Percentiles rank a stretch among this genome's conserved stretches.
Evolutionary conservation across 1,139 yeast genomes (phyloP).

Genomic region (Scheffersomyces cryptocercus): DNA sequence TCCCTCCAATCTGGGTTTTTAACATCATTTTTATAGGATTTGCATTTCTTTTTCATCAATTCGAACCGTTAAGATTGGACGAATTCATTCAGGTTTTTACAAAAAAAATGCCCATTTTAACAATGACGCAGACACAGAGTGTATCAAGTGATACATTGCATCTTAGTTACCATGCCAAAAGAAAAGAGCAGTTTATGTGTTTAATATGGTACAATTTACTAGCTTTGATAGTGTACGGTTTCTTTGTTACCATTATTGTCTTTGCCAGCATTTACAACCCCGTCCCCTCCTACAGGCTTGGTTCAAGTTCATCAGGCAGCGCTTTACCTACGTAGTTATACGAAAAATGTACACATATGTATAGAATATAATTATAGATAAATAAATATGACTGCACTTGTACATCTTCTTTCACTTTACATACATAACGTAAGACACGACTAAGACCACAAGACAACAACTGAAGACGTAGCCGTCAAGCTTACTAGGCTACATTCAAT

Average conservation of each 20-base stretch:
- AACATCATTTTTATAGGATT: background rate
- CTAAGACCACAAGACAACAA: too few species aligned
- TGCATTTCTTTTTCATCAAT: slow-evolving; percentile 7
- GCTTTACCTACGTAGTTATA: too few species aligned
- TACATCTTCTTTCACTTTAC: too few species aligned
- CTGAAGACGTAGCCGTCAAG: too few species aligned
- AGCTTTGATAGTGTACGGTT: slow-evolving; percentile 10
- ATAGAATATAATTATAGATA: too few species aligned
- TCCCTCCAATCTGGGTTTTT: slow-evolving; percentile 24
- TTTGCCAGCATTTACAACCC: too few species aligned
- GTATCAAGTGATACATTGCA: slow-evolving; percentile 3
- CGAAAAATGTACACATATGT: too few species aligned
- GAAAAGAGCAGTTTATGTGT: slow-evolving; percentile 6
- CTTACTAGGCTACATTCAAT: too few species aligned
- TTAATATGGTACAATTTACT: slow-evolving; percentile 12
- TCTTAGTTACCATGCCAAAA: slow-evolving; percentile 7
- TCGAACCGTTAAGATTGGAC: slow-evolving; percentile 10
- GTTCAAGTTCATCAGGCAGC: too few species aligned
- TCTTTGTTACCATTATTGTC: slow-evolving; percentile 6
- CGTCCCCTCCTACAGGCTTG: too few species aligned
- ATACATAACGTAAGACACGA: too few species aligned
- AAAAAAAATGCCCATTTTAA: slow-evolving; percentile 1
- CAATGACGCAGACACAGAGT: background rate
- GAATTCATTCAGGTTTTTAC: slow-evolving; percentile 9
- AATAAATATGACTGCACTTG: too few species aligned